phyloP scores from a whole-genome alignment of 2,329 filamentous ascomycete species.

The Chaetomium sp. region DNA sequence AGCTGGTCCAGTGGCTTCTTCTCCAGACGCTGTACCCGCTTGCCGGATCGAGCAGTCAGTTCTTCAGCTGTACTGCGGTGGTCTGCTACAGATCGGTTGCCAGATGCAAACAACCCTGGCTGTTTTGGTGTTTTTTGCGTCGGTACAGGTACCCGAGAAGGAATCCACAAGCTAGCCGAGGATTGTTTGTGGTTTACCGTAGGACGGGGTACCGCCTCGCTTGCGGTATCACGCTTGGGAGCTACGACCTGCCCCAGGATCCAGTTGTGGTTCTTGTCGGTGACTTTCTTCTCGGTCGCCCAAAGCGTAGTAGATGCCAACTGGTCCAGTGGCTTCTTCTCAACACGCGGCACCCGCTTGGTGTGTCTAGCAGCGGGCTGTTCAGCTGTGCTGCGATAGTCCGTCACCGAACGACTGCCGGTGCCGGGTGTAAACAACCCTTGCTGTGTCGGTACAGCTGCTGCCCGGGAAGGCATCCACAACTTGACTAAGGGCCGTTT shows the following conservation, averaged over 20 bases:
- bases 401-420: conserved; percentile 13
- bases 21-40: no score
- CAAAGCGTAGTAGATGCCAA: conserved; percentile 26
- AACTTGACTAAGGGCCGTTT: conserved; percentile 17
- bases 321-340: conserved; percentile 24
- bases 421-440: conserved; percentile 6
- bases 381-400: conserved; percentile 27
- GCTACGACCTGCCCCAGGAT: conserved; percentile 13
- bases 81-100: no score
- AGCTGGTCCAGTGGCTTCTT: no score
- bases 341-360: conserved; percentile 24
- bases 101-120: background rate
- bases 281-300: conserved; percentile 9
- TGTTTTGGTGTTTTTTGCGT: background rate
- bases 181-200: no score
- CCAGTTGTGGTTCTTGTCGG: conserved; percentile 24
- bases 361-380: conserved; percentile 30
- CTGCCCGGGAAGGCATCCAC: conserved; percentile 16
- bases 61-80: no score
- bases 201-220: no score
- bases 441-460: background rate
- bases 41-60: no score
- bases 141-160: no score
- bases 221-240: no score
- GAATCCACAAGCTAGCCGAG: no score